Percentiles rank a stretch among this genome's conserved stretches.
These are phyloP conservation scores for Biscogniauxia sp. DNA, from an alignment of 2,329 filamentous ascomycete species.

Conservation along the genomic window DNA sequence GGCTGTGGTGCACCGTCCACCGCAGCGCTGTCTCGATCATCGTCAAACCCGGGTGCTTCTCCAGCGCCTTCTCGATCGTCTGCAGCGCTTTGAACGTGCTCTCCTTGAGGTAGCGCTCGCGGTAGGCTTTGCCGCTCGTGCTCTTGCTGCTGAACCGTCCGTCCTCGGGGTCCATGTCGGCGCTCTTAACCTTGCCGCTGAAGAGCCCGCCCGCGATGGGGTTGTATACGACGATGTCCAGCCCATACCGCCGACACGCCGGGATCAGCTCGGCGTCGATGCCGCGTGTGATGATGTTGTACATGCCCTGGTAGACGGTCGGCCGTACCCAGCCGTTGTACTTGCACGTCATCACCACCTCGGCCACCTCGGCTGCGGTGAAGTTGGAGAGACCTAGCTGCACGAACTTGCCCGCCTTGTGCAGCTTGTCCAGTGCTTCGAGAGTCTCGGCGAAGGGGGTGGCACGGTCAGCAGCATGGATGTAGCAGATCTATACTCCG, in stretches of 20 bases:
- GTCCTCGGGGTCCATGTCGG: constrained; percentile 58
- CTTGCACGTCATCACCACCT: constrained; percentile 76
- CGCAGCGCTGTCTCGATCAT: constrained; percentile 72
- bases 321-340: constrained; percentile 79
- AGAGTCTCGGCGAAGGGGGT: constrained; percentile 79
- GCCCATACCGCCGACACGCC: constrained; percentile 70
- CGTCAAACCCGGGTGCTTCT: constrained; percentile 62
- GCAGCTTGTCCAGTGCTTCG: constrained; percentile 72
- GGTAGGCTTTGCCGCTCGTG: constrained; percentile 54
- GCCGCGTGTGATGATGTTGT: constrained; percentile 74
- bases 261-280: constrained; percentile 75
- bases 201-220: constrained; percentile 79
- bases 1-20: constrained; percentile 71
- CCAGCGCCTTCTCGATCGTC: constrained; percentile 64
- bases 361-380: constrained; percentile 83
- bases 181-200: constrained; percentile 73
- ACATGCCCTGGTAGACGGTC: constrained; percentile 81
- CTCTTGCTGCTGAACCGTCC: constrained; percentile 66
- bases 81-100: constrained; percentile 60
- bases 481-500: constrained; percentile 69
- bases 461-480: constrained; percentile 67
- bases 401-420: constrained; percentile 84
- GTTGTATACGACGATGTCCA: constrained; percentile 81
- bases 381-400: constrained; percentile 80
- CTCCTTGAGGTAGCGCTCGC: constrained; percentile 70